A percentile compares a stretch with the other conserved stretches of the same genome.
Evolutionary conservation across 306 rosid genomes (phyloP).

Genomic region (Styphnolobium japonicum): DNA sequence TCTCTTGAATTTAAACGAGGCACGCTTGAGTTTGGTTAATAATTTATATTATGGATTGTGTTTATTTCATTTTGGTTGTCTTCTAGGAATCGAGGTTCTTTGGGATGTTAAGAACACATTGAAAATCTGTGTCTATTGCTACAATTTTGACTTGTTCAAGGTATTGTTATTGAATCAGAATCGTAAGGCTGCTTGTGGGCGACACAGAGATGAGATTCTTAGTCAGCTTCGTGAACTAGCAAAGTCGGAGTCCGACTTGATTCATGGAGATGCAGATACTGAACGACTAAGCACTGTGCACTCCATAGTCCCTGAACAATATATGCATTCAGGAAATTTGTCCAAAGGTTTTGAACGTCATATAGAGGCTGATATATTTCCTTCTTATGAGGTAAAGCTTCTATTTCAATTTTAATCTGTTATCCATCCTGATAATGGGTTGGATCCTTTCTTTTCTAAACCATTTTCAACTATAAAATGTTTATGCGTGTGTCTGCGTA

Average conservation of each 20-base stretch:
- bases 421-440: neutral
- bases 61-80: neutral
- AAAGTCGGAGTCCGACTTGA: constrained; percentile 51
- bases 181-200: constrained; percentile 81
- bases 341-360: constrained; percentile 35
- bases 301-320: constrained; percentile 30
- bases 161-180: constrained; percentile 65
- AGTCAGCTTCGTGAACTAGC: constrained; percentile 71
- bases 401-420: neutral
- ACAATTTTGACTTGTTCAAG: constrained; percentile 40
- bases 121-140: constrained; percentile 23
- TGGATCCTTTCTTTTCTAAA: neutral
- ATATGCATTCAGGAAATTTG: constrained; percentile 25
- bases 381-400: constrained; percentile 50
- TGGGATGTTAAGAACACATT: neutral
- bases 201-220: constrained; percentile 67
- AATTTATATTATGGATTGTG: neutral
- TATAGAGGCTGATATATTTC: constrained; percentile 37
- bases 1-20: no score
- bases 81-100: neutral
- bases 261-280: constrained; percentile 9
- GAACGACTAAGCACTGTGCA: constrained; percentile 15
- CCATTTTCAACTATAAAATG: neutral
- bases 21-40: neutral
- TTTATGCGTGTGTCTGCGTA: neutral